These are phyloP conservation scores for Ascochyta pisi DNA, from an alignment of 2,329 filamentous ascomycete genomes.

Conservation along the genomic window DNA sequence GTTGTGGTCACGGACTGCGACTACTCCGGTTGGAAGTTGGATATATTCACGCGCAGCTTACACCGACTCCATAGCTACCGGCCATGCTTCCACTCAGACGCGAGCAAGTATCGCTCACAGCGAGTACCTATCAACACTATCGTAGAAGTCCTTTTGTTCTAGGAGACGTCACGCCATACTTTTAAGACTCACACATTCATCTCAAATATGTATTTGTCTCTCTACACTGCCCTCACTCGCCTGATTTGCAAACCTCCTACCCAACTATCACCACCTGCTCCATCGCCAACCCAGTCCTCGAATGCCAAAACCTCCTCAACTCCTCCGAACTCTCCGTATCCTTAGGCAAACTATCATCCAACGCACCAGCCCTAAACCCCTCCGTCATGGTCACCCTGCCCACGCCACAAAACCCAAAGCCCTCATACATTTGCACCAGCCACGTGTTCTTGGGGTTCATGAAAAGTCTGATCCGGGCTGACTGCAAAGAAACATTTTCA, in stretches of 20 bases:
- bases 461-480: conserved; percentile 23
- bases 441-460: conserved; percentile 15
- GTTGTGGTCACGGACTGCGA: too few species aligned
- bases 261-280: conserved; percentile 18
- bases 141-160: too few species aligned
- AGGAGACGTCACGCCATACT: too few species aligned
- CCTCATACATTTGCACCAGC: conserved; percentile 23
- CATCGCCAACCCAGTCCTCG: conserved; percentile 27
- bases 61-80: too few species aligned
- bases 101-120: too few species aligned
- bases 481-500: not conserved
- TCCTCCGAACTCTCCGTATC: conserved; percentile 23
- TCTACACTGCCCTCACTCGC: not conserved
- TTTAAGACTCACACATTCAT: not conserved
- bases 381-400: conserved; percentile 21
- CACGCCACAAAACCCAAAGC: conserved; percentile 19
- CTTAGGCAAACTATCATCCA: conserved; percentile 21
- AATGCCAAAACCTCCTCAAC: conserved; percentile 21
- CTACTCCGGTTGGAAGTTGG: too few species aligned
- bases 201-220: not conserved
- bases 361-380: conserved; percentile 20
- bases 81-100: too few species aligned
- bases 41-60: too few species aligned
- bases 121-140: too few species aligned
- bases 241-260: not conserved